These are phyloP conservation scores for Pythium rhizo-oryzae DNA, from an alignment of 352 stramenopile genomes.

Conservation along the genomic window DNA sequence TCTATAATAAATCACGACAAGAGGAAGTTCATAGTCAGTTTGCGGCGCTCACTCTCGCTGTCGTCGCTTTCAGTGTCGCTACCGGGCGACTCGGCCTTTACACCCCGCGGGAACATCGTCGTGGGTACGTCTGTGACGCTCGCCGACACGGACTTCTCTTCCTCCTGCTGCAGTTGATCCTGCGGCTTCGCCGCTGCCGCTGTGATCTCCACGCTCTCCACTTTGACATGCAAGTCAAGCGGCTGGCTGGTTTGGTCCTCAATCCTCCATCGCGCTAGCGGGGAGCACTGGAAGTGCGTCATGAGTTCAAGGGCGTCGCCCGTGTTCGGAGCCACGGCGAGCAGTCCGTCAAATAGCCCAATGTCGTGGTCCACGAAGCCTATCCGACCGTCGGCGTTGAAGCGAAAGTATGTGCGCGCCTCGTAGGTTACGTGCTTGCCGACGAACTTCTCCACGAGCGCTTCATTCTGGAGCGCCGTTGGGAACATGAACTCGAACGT, in stretches of 20 bases:
- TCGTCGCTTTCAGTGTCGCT: constrained; percentile 19
- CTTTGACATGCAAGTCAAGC: constrained; percentile 7
- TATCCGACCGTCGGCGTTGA: constrained; percentile 30
- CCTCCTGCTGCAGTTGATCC: background rate
- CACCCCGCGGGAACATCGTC: background rate
- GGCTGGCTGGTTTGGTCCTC: background rate
- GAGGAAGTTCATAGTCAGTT: constrained; percentile 30
- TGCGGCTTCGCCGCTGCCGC: background rate
- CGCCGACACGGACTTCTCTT: background rate
- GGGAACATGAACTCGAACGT: constrained; percentile 38
- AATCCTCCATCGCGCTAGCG: constrained; percentile 17
- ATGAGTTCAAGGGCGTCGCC: constrained; percentile 18
- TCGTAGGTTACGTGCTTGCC: constrained; percentile 27
- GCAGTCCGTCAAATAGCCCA: constrained; percentile 17
- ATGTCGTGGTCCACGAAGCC: constrained; percentile 23
- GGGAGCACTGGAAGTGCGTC: constrained; percentile 14
- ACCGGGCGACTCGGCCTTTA: constrained; percentile 11
- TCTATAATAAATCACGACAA: constrained; percentile 17
- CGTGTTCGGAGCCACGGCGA: constrained; percentile 1
- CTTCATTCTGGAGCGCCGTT: constrained; percentile 14
- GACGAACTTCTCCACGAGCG: constrained; percentile 28
- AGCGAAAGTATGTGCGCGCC: constrained; percentile 29
- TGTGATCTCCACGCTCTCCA: constrained; percentile 14
- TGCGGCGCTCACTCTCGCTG: constrained; percentile 26
- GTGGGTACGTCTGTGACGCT: background rate